Evolutionary conservation across 192 early-diverging fungal genomes (phyloP), one percentile per base, ranked within the genome.

Genomic region (Podila epicladia): DNA sequence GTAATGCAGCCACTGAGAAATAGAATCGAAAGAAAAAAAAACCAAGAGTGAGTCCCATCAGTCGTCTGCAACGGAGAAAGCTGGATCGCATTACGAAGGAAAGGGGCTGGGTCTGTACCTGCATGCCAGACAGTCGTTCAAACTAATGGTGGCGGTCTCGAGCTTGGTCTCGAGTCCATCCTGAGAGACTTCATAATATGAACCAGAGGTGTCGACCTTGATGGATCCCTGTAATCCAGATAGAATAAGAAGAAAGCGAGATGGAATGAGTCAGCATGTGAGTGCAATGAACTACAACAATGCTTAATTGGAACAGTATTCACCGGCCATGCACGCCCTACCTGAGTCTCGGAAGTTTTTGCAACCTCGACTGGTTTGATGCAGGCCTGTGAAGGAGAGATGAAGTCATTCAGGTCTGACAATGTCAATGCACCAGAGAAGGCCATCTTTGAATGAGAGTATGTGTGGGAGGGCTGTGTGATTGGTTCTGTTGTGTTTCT

Each of bases 71-170:
- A 61, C 19, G 50, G 20, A 9, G 35, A 32, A 50, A 0, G 17
- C 8, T 22, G 17, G 26, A n/a, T 50, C 5, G 38, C 32, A 26
- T 28, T 26, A 33, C 26, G 12, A 58, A 48, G 37, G 28, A 33
- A 62, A 64, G 55, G 72, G 8, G 69, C 2, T 37, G 45, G n/a
- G 31, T 31, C 12, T 65, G 48, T 83, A 94, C 93, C 93, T 97
- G 92, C 98, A 99, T 11, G 98, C 98, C 45, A 99, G 88, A 72
- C 98, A 99, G 84, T 99, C 98, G 74, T 98, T 96, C 31, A 99
- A 86, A 31, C 94, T 92, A 57, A 98, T 97, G 9, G 85, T 87
- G 2, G 98, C 97, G 0, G 90, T 85, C 75, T 97, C 95, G 11
- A 98, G 89, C 83, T 95, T 91, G 7, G 90, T 92, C 75, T 94